These are phyloP conservation scores for Wallacemonas sp. DNA, from an alignment of 208 protist genomes.

Conservation along the genomic window DNA sequence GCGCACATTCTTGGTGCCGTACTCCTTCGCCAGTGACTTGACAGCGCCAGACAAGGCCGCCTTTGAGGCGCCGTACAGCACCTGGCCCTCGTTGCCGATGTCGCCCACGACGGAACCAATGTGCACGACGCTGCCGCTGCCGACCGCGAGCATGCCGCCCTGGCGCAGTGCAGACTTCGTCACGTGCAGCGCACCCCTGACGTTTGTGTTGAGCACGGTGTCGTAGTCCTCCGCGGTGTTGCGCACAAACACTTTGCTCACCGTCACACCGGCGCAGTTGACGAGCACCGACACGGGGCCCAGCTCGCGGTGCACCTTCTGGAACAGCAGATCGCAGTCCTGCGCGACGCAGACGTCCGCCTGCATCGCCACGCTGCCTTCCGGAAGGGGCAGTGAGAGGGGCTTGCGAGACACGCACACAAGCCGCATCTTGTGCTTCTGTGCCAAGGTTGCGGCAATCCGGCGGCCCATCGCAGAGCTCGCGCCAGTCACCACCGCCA, in stretches of 20 bases:
- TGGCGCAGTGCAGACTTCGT: conserved; percentile 75
- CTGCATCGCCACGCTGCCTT: conserved; percentile 42
- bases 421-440: conserved; percentile 53
- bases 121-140: conserved; percentile 67
- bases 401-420: conserved; percentile 66
- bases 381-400: conserved; percentile 32
- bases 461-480: conserved; percentile 64
- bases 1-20: conserved; percentile 77
- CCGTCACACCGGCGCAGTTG: conserved; percentile 82
- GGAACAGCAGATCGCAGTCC: conserved; percentile 64
- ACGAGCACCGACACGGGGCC: conserved; percentile 70
- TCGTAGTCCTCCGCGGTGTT: conserved; percentile 73
- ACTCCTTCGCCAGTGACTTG: conserved; percentile 86
- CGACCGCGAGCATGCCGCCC: conserved; percentile 64
- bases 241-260: conserved; percentile 72
- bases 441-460: conserved; percentile 47
- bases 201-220: conserved; percentile 75
- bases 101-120: conserved; percentile 80
- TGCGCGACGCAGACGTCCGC: conserved; percentile 47
- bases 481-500: conserved; percentile 75
- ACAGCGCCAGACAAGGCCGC: conserved; percentile 81
- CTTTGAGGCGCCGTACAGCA: conserved; percentile 91
- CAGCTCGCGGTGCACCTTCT: conserved; percentile 37
- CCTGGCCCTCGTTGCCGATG: conserved; percentile 87
- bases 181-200: conserved; percentile 69